Base-by-base conservation (phyloP, 352 stramenopile species). In the Phytophthora sp. region DNA sequence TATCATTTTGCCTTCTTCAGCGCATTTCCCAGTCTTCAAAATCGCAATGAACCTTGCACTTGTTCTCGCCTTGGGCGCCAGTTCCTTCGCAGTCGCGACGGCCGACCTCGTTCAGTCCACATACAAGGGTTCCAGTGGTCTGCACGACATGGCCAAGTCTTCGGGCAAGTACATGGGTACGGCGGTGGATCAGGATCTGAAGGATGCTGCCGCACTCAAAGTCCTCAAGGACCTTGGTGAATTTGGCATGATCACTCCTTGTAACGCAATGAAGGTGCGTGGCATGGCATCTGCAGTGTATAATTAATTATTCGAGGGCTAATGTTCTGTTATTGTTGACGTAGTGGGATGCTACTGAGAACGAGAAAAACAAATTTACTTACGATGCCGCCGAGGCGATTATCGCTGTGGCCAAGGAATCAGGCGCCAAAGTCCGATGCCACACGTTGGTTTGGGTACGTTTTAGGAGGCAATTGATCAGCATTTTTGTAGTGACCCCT, bases 231-330 rank as follows among this genome's bases (percentile, higher is more conserved):
- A 74, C 24, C 18, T 50, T 20, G 36, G 52, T 6, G 65, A 77
- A 24, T 77, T 74, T 13, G 65, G 69, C 31, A 77, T 77, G 69
- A 24, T 74, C 56, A 74, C 69, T 1, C 56, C 69, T 2, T 65
- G 59, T 11, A 77, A 77, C 51, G 52, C 64, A 36, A 73, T 76
- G 69, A 76, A 76, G 66, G 66, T 74, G 31, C n/a, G n/a, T n/a
- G n/a, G n/a, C n/a, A n/a, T n/a, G n/a, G n/a, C n/a, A 4, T 30
- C 7, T 51, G 20, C 33, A 23, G 24, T 24, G 5, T 3, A 31
- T 13, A 12, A 42, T 33, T 62, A 18, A 13, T 6, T 11, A 26
- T 24, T 31, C n/a, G n/a, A n/a, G n/a, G n/a, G n/a, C n/a, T n/a
- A 38, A 9, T 29, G 5, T 42, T 18, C 16, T 35, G 24, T 24